Conservation (phyloP, 257 asterid genomes). For the Rhazya stricta region DNA sequence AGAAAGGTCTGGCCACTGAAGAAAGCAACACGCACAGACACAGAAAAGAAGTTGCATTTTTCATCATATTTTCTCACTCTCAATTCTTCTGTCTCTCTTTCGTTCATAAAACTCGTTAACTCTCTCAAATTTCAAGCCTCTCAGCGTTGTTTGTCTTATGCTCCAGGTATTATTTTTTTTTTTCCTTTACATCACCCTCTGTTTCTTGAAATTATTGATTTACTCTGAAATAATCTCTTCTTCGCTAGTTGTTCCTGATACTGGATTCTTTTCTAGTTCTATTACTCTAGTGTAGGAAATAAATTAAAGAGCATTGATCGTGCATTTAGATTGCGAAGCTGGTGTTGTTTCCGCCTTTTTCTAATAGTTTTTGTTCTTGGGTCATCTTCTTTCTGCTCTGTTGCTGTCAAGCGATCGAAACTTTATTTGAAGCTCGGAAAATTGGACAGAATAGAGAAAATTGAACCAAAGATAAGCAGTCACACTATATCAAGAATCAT, state of each 20-base stretch:
- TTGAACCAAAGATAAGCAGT: background rate
- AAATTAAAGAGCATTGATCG: background rate
- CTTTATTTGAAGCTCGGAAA: background rate
- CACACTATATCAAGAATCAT: background rate
- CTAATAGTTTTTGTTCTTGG: background rate
- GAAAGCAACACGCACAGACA: background rate
- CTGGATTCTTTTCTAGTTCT: background rate
- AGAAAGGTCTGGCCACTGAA: background rate
- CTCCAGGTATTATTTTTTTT: background rate
- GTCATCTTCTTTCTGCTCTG: background rate
- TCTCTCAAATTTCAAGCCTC: background rate
- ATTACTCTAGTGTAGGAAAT: too few relatives aligned
- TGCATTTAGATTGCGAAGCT: background rate
- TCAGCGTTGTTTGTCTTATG: background rate
- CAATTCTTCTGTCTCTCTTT: background rate
- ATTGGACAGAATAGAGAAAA: background rate
- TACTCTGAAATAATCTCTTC: background rate
- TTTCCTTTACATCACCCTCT: background rate
- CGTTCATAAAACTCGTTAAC: background rate
- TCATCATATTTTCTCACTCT: background rate
- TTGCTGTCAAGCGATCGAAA: background rate
- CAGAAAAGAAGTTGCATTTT: conserved; percentile 5
- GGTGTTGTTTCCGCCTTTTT: background rate
- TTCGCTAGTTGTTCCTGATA: too few relatives aligned
- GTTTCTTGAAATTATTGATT: conserved; percentile 7